Base-by-base conservation (phyloP, 768 basidiomycete species). In the Mycena galopus region DNA sequence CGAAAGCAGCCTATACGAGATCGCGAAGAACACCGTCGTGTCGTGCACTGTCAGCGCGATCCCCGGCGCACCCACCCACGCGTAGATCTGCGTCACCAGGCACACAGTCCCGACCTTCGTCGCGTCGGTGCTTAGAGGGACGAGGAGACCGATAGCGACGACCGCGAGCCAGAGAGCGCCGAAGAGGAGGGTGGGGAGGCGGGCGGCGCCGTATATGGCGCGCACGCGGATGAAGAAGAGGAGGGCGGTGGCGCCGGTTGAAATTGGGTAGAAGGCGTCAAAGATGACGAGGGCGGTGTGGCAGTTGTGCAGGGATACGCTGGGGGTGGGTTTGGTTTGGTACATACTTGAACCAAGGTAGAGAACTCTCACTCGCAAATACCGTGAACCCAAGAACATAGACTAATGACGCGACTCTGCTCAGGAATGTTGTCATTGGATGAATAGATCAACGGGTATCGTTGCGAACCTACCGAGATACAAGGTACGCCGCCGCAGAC, bases 1-100 rank as follows among this genome's bases (percentile, higher is more conserved):
- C 8, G 51, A 33, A 25, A 77, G 42, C 2, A 84, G 69, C 14
- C 76, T 71, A 71, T 74, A 80, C 11, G 82, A 80, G 3, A 82
- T 80, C 11, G 80, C 78, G 32, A 80, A 27, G 63, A 82, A 82
- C 16, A 83, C 79, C 32, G 75, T 62, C 2, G 79, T 81, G 65
- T 83, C 82, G 59, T 78, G 67, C 11, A 82, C 68, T 0, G 79
- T 63, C 4, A 75, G 63, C 2, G 70, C 58, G 53, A 81, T 76
- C 0, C 68, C 73, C 14, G 79, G 67, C n/a, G 77, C 73, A 6
- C 69, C 53, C 16, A 7, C n/a, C 3, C 8, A 55, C 53, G 53
- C 16, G 27, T 23, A 8, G 16, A 23, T 7, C 5, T 55, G 25
- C 25, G 53, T 21, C 3, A 55, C 53, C 12, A 55, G 12, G 25